Conservation (phyloP, 2,329 filamentous ascomycete species). For the Monosporascus sp. region DNA sequence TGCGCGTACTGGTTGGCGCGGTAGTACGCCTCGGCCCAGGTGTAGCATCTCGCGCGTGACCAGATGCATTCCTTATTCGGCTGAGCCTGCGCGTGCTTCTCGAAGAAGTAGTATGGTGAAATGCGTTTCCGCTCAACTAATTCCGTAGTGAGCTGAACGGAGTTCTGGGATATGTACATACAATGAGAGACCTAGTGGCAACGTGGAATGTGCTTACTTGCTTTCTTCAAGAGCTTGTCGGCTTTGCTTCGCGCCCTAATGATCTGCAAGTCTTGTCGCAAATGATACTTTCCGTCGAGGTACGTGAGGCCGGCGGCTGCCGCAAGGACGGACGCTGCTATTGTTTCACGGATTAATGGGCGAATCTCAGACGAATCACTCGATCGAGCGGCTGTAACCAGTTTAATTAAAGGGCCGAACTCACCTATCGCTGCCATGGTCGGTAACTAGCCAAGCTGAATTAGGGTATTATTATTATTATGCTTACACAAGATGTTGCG, state of each 20-base stretch:
- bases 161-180: not conserved
- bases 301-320: conserved; percentile 44
- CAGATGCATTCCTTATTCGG: conserved; percentile 58
- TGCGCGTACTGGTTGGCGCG: conserved; percentile 55
- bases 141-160: conserved; percentile 4
- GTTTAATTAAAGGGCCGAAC: not conserved
- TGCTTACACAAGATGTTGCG: too few relatives aligned
- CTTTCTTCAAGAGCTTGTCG: conserved; percentile 40
- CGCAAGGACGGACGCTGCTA: conserved; percentile 26
- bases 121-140: conserved; percentile 44
- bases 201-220: conserved; percentile 31
- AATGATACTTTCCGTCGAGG: conserved; percentile 63
- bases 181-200: too few relatives aligned
- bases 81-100: conserved; percentile 45
- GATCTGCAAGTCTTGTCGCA: conserved; percentile 53
- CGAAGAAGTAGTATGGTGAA: conserved; percentile 63
- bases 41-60: conserved; percentile 57
- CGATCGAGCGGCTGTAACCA: too few relatives aligned
- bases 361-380: too few relatives aligned
- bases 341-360: not conserved
- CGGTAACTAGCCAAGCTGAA: too few relatives aligned
- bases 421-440: not conserved
- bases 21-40: conserved; percentile 51
- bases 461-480: too few relatives aligned
- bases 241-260: conserved; percentile 38